Evolutionary conservation across 2,329 filamentous ascomycete species (phyloP).

Genomic region (Laburnicola sp.): DNA sequence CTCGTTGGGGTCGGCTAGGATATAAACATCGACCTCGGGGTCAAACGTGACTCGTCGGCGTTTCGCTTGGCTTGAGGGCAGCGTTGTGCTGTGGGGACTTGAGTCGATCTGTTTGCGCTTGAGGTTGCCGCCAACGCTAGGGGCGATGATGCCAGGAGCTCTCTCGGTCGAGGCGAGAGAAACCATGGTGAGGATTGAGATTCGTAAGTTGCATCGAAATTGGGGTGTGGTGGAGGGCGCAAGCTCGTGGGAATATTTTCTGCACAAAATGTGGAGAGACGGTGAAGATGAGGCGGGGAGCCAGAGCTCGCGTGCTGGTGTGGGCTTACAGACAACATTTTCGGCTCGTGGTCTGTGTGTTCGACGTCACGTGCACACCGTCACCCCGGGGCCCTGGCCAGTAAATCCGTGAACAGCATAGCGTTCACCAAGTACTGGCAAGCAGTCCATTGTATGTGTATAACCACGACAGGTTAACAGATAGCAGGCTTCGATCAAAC

Average conservation of each 20-base stretch:
- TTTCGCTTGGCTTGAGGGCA: slow-evolving; percentile 47
- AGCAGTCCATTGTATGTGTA: too few species aligned
- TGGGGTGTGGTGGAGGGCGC: slow-evolving; percentile 9
- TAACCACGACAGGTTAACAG: too few species aligned
- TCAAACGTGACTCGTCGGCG: slow-evolving; percentile 54
- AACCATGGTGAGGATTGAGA: slow-evolving; percentile 36
- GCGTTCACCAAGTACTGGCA: too few species aligned
- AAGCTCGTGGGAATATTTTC: not conserved
- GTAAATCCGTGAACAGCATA: too few species aligned
- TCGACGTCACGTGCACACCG: slow-evolving; percentile 1
- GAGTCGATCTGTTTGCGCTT: slow-evolving; percentile 43
- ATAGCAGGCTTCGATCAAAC: too few species aligned
- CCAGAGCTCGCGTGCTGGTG: not conserved
- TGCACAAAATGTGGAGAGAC: slow-evolving; percentile 7
- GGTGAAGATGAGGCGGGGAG: slow-evolving; percentile 13
- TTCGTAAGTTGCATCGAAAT: slow-evolving; percentile 33
- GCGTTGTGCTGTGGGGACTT: slow-evolving; percentile 38
- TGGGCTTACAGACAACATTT: slow-evolving; percentile 1
- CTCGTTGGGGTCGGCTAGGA: slow-evolving; percentile 50
- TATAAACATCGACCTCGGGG: slow-evolving; percentile 51
- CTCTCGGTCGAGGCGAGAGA: slow-evolving; percentile 41
- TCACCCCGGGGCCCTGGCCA: not conserved
- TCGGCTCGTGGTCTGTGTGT: not conserved
- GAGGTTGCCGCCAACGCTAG: slow-evolving; percentile 39
- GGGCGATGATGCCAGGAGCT: slow-evolving; percentile 32